These are phyloP conservation scores for Diaporthe aspalathi DNA, from an alignment of 2,329 filamentous ascomycete genomes.

Conservation along the genomic window DNA sequence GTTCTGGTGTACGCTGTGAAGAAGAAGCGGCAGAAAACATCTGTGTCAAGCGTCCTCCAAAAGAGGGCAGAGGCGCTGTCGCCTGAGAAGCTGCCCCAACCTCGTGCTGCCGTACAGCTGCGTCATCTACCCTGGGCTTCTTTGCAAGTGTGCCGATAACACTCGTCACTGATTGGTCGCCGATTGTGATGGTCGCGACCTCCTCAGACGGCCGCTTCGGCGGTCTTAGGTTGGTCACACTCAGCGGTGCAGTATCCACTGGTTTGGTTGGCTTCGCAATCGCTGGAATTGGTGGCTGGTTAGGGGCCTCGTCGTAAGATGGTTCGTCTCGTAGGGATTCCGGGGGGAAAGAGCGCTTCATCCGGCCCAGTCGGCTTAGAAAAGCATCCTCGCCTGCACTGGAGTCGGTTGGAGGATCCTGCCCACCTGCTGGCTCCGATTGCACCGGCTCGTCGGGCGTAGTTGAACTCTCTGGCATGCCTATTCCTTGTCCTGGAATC, in stretches of 20 bases:
- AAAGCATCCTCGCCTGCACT: conserved; percentile 21
- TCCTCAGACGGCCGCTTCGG: conserved; percentile 71
- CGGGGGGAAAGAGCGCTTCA: conserved; percentile 36
- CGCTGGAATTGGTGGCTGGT: conserved; percentile 49
- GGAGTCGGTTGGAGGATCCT: neutral
- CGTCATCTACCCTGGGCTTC: conserved; percentile 55
- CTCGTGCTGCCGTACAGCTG: conserved; percentile 47
- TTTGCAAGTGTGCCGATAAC: conserved; percentile 70
- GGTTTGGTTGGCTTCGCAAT: conserved; percentile 49
- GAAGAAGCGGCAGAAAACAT: conserved; percentile 55
- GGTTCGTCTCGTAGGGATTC: conserved; percentile 39
- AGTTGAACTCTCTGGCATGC: conserved; percentile 20
- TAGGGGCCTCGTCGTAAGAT: conserved; percentile 17
- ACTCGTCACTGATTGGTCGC: conserved; percentile 73
- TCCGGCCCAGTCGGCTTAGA: conserved; percentile 25
- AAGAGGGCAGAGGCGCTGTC: conserved; percentile 51
- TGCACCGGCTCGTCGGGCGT: neutral
- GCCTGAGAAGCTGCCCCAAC: conserved; percentile 44
- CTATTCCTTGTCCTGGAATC: conserved; percentile 10
- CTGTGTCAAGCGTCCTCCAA: conserved; percentile 57
- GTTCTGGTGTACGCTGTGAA: conserved; percentile 38
- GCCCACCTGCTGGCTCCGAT: neutral
- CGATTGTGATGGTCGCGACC: conserved; percentile 80
- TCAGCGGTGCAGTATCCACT: conserved; percentile 42
- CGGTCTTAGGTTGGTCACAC: conserved; percentile 41